phyloP scores from a whole-genome alignment of 2,329 filamentous ascomycete genomes.

The Arachnomyces sp. region DNA sequence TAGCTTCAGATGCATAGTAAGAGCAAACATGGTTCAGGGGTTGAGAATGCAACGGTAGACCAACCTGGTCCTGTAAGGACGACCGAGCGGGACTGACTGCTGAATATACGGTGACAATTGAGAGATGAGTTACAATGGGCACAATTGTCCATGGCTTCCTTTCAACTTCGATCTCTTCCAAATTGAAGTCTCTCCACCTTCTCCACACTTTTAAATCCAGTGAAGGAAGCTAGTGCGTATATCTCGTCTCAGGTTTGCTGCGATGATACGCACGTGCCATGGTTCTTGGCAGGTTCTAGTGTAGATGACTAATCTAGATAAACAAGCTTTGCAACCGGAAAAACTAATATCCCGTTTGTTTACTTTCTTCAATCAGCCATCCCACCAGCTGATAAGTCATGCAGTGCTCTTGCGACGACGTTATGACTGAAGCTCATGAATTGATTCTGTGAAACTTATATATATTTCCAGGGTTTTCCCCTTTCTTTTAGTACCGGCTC shows the following conservation, averaged over 20 bases:
- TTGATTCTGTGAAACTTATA: neutral
- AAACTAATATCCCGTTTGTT: constrained; percentile 10
- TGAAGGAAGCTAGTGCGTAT: constrained; percentile 1
- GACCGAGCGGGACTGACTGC: too few relatives aligned
- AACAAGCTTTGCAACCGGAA: constrained; percentile 2
- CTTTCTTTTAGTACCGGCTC: too few relatives aligned
- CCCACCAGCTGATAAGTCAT: neutral
- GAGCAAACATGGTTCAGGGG: too few relatives aligned
- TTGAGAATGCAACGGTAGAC: too few relatives aligned
- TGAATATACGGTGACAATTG: too few relatives aligned
- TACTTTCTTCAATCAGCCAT: constrained; percentile 6
- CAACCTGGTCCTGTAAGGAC: too few relatives aligned
- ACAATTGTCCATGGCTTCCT: too few relatives aligned
- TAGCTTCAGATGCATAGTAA: too few relatives aligned
- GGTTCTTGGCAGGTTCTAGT: too few relatives aligned
- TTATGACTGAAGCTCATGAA: neutral
- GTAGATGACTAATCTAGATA: too few relatives aligned
- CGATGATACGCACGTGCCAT: too few relatives aligned
- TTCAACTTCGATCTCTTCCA: neutral
- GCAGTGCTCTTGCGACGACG: neutral
- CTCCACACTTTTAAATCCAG: neutral
- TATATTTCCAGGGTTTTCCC: neutral
- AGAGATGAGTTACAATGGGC: too few relatives aligned
- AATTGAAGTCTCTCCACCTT: neutral
- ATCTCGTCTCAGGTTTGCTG: constrained; percentile 1